Evolutionary conservation across 176 grass and related monocot species (phyloP), one percentile per base, ranked within the genome.

Genomic region (Saccharum spontaneum): DNA sequence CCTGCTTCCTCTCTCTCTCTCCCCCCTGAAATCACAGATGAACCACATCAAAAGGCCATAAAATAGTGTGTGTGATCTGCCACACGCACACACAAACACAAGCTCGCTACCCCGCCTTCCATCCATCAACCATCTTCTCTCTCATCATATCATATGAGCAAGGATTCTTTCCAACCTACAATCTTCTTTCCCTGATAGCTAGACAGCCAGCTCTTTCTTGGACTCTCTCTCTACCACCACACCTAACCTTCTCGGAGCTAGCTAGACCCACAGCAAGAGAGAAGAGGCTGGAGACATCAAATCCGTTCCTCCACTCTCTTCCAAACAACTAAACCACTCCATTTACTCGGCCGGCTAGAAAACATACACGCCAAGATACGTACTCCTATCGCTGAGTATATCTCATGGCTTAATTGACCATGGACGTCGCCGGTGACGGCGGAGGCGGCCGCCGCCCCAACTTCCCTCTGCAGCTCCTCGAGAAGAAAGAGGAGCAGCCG

Each of bases 401-500:
- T 83, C 80, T 86, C 88, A 90, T 80, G 82, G 82, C 68, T 39
- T 92, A 44, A 88, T 88, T 92, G 78, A 88, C 83, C 78, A 90
- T 82, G 82, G 83, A 91, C 62, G 78, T 91, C 69, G 84, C 91
- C 76, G 84, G 84, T 71, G 93, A 88, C 40, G 89, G 69, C 68
- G 88, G 90, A 69, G 95, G 89, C 5, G 80, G 86, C 36, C 95
- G 92, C 30, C 80, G 92, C 22, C 90, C 95, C 7, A 93, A 93
- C 92, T 98, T 98, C 82, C 95, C 90, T 11, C 80, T 95, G 34
- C 92, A 95, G 75, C 92, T 95, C 15, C 89, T 98, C 13, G 92
- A 98, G 85, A 98, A 98, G 95, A 95, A 94, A 79, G 93, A 95
- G 87, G 86, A 86, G 38, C 83, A 90, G 54, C 92, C 95, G 67